Evolutionary conservation across 768 basidiomycete species (phyloP).

Genomic region (Albatrellus ellisii): DNA sequence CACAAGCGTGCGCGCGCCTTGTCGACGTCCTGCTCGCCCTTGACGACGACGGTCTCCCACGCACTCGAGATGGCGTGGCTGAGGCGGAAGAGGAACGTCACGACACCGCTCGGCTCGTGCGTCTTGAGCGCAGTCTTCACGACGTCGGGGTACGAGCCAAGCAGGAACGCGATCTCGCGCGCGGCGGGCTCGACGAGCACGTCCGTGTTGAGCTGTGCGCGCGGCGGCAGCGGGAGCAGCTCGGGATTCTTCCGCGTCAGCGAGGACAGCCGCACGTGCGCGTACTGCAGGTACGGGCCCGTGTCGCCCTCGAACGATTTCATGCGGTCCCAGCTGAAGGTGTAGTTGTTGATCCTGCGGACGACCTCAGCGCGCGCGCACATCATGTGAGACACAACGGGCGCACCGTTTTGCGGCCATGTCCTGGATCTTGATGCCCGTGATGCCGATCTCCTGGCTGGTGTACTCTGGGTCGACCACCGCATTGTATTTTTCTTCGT

Average conservation of each 20-base stretch:
- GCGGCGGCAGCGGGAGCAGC: slow-evolving; percentile 62
- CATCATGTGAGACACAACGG: too few species aligned
- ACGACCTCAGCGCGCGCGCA: background rate
- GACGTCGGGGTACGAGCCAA: slow-evolving; percentile 85
- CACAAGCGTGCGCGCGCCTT: slow-evolving; percentile 79
- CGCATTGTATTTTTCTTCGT: slow-evolving; percentile 82
- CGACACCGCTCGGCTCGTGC: slow-evolving; percentile 83
- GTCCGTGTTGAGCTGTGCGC: slow-evolving; percentile 51
- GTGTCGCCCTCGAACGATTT: slow-evolving; percentile 94
- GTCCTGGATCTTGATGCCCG: slow-evolving; percentile 95
- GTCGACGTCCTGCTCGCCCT: slow-evolving; percentile 62
- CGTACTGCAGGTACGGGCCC: slow-evolving; percentile 92
- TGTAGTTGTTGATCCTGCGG: slow-evolving; percentile 85
- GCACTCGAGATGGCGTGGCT: slow-evolving; percentile 83
- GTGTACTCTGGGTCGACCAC: slow-evolving; percentile 80
- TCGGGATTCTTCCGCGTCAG: slow-evolving; percentile 88
- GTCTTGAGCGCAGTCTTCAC: slow-evolving; percentile 76
- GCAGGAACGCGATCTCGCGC: slow-evolving; percentile 74
- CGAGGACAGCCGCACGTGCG: slow-evolving; percentile 85
- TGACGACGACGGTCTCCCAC: slow-evolving; percentile 85
- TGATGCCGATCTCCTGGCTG: slow-evolving; percentile 78
- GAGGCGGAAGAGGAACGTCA: slow-evolving; percentile 80
- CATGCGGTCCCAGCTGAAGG: slow-evolving; percentile 91
- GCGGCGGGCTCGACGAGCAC: slow-evolving; percentile 60
- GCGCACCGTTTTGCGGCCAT: slow-evolving; percentile 85